phyloP scores from a whole-genome alignment of 1,139 yeast genomes.

The Yamadazyma taylorii region DNA sequence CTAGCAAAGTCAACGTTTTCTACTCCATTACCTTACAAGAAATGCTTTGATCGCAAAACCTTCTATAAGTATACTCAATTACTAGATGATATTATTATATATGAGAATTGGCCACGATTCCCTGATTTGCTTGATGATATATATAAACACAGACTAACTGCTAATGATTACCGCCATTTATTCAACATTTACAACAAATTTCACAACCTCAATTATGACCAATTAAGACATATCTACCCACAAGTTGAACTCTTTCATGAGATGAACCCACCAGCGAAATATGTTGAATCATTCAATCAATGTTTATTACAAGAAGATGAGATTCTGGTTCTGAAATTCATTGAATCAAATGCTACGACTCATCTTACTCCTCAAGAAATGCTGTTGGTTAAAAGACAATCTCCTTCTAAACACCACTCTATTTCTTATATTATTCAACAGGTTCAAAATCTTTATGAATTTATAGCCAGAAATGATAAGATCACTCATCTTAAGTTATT shows the following conservation, averaged over 20 bases:
- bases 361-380: slow-evolving; percentile 1
- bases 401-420: too few relatives aligned
- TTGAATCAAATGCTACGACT: slow-evolving; percentile 6
- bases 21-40: slow-evolving; percentile 8
- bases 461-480: slow-evolving; percentile 18
- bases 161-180: slow-evolving; percentile 12
- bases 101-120: slow-evolving; percentile 29
- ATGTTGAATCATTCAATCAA: slow-evolving; percentile 13
- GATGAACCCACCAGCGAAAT: slow-evolving; percentile 20
- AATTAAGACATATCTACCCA: slow-evolving; percentile 34
- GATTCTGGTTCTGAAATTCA: slow-evolving; percentile 15
- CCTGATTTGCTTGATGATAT: slow-evolving; percentile 27
- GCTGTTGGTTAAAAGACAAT: slow-evolving; percentile 6
- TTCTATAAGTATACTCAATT: slow-evolving; percentile 13
- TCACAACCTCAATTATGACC: slow-evolving; percentile 19
- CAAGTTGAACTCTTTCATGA: slow-evolving; percentile 36
- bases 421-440: slow-evolving; percentile 11
- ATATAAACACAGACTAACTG: slow-evolving; percentile 21
- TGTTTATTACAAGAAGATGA: slow-evolving; percentile 12
- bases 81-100: slow-evolving; percentile 27
- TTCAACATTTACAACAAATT: slow-evolving; percentile 24
- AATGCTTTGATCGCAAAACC: slow-evolving; percentile 12
- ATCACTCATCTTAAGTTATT: slow-evolving; percentile 27
- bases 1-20: slow-evolving; percentile 9
- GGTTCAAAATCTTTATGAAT: slow-evolving; percentile 21